Evolutionary conservation across 1,139 yeast genomes (phyloP).

Genomic region (Meyerozyma elateridarum): DNA sequence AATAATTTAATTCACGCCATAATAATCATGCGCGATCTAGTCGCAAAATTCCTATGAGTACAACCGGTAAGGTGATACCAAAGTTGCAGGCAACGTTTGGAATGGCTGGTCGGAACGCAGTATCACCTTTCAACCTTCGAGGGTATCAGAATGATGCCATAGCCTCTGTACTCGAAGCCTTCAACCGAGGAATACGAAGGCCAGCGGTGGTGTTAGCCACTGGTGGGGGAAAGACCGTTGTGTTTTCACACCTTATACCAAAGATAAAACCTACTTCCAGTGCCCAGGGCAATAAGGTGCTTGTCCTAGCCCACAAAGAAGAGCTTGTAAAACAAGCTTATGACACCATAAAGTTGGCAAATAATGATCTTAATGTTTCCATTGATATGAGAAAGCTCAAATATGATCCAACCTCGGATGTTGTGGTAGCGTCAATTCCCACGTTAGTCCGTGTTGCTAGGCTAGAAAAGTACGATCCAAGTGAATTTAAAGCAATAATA

Average conservation of each 20-base stretch:
- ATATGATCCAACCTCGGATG: constrained; percentile 46
- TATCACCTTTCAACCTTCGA: constrained; percentile 20
- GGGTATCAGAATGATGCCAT: constrained; percentile 77
- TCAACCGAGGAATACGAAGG: constrained; percentile 45
- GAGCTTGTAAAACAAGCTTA: constrained; percentile 77
- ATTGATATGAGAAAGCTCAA: constrained; percentile 64
- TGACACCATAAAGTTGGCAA: constrained; percentile 37
- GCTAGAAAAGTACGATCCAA: constrained; percentile 50
- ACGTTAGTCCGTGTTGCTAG: constrained; percentile 51
- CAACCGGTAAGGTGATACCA: no score
- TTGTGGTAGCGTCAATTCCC: constrained; percentile 75
- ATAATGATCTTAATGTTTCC: constrained; percentile 54
- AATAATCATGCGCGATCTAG: no score
- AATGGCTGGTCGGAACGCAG: no score
- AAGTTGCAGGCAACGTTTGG: no score
- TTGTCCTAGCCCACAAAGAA: constrained; percentile 76
- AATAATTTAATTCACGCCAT: no score
- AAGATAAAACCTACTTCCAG: constrained; percentile 32
- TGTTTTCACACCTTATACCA: constrained; percentile 64
- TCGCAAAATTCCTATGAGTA: no score
- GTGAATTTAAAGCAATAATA: constrained; percentile 63
- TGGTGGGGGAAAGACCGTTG: constrained; percentile 93
- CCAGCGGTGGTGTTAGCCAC: constrained; percentile 88
- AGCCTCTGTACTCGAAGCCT: constrained; percentile 45
- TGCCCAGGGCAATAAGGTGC: constrained; percentile 41